Base-by-base conservation (phyloP, 331 rosid genomes). In the Quercus phellos region DNA sequence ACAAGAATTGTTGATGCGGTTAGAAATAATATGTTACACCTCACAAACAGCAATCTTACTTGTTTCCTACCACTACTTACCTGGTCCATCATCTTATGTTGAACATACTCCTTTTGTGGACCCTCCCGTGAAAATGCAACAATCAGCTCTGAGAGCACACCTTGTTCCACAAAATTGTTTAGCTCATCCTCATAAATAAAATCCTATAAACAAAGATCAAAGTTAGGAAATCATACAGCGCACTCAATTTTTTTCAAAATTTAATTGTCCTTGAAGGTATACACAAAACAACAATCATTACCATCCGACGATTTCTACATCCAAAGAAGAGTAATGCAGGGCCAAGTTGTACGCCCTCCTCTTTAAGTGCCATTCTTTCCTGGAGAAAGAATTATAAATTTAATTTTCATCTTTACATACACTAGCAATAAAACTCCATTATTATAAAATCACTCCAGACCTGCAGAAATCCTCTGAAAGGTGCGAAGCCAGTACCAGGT, bases 401-500 rank as follows among this genome's bases (percentile, higher is more conserved):
- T n/a, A 74, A 60, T 51, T 34, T 51, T 27, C 69, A 11, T 55
- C 69, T 19, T 79, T 74, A n/a, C 21, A 70, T 50, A 24, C 70
- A 77, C 72, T 59, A 68, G 35, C 4, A 5, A 16, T 30, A 26
- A 32, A 75, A 77, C 73, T 30, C 46, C 21, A 55, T 14, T 76
- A 78, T 72, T n/a, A 56, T 50, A n/a, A 56, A 38, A 61, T 60
- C 46, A 60, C 53, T 77, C 58, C 81, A 55, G 63, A 95, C 99
- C 99, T 95, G 99, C 58, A 95, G 83, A 87, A 95, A 95, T 51
- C 99, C 99, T 86, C 99, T 84, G 90, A 95, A 95, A 80, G 99
- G 99, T 56, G 99, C 99, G 53, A 95, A 86, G 77, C 99, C 99
- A 7, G 99, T 95, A 77, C 99, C 99, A 83, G 99, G 99, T 53